phyloP scores from a whole-genome alignment of 805 yeast species.

The Saccharomycodes ludwigii region DNA sequence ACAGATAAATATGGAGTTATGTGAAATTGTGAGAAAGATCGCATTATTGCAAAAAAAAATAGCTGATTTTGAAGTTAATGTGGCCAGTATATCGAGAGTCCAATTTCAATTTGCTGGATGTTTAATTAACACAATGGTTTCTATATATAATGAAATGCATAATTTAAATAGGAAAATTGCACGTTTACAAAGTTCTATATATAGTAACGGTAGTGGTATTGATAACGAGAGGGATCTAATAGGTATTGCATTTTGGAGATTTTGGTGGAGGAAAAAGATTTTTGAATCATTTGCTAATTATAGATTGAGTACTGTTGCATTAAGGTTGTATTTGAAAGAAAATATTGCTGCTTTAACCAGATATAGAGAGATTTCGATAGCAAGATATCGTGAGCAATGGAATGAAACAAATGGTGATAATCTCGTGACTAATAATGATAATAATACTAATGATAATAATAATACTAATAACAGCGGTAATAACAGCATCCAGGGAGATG shows the following conservation, averaged over 20 bases:
- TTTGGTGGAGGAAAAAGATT: constrained; percentile 17
- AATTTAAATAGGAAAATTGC: constrained; percentile 20
- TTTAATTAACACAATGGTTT: constrained; percentile 23
- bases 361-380: constrained; percentile 21
- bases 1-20: constrained; percentile 19
- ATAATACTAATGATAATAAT: too few species aligned
- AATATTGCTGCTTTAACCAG: constrained; percentile 22
- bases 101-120: constrained; percentile 26
- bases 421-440: too few species aligned
- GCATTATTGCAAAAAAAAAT: constrained; percentile 22
- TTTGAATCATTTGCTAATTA: constrained; percentile 17
- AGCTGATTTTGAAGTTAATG: constrained; percentile 25
- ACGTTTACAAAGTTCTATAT: constrained; percentile 16
- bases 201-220: constrained; percentile 8
- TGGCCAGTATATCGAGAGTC: constrained; percentile 24
- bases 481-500: too few species aligned
- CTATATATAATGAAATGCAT: constrained; percentile 19
- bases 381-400: constrained; percentile 15
- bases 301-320: constrained; percentile 20
- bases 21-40: constrained; percentile 20
- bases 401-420: constrained; percentile 3
- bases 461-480: too few species aligned
- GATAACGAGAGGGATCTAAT: constrained; percentile 15
- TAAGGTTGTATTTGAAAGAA: constrained; percentile 21
- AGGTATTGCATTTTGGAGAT: constrained; percentile 20